Evolutionary conservation across 2,329 filamentous ascomycete genomes (phyloP).

Genomic region (Claviceps digitariae): DNA sequence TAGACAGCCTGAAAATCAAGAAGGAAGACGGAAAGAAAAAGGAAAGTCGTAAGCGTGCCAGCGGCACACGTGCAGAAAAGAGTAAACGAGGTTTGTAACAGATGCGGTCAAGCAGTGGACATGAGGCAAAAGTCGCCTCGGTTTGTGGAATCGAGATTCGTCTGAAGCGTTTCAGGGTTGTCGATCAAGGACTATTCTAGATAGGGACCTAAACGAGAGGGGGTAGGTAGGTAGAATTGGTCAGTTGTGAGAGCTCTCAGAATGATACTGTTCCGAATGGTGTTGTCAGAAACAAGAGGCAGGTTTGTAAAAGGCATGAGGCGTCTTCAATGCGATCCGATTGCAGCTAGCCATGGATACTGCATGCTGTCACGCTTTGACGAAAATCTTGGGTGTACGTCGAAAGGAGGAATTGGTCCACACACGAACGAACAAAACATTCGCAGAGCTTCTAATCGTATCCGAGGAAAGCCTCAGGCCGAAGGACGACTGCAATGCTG

Average conservation of each 20-base stretch:
- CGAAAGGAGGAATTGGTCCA: background rate
- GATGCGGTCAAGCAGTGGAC: background rate
- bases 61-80: background rate
- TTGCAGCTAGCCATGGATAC: background rate
- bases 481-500: background rate
- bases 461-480: background rate
- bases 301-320: slow-evolving; percentile 15
- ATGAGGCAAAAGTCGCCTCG: slow-evolving; percentile 1
- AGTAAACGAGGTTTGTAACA: background rate
- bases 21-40: background rate
- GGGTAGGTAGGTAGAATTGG: background rate
- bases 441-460: background rate
- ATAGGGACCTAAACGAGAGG: background rate
- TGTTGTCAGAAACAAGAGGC: slow-evolving; percentile 1
- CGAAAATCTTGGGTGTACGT: background rate
- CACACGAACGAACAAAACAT: background rate
- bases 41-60: background rate
- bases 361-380: background rate
- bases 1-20: background rate
- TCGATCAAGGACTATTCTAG: background rate
- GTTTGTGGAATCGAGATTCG: background rate
- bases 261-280: background rate
- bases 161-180: slow-evolving; percentile 1
- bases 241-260: background rate
- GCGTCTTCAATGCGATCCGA: slow-evolving; percentile 7